Percentiles rank a stretch among this genome's conserved stretches.
These are phyloP conservation scores for Skeletonema tropicum DNA, from an alignment of 108 stramenopile genomes.

Conservation along the genomic window DNA sequence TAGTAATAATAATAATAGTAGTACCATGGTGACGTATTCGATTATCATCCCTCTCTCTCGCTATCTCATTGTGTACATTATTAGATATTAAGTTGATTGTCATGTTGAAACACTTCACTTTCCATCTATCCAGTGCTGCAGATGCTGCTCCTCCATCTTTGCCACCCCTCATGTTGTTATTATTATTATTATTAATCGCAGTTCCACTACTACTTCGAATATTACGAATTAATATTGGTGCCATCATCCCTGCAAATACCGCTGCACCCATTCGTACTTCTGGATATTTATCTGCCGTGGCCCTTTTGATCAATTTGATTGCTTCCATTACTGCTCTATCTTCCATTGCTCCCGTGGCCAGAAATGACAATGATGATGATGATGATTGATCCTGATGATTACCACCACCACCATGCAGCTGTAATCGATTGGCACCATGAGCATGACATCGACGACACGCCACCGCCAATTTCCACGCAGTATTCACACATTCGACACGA, in stretches of 20 bases:
- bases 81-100: no score
- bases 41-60: no score
- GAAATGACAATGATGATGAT: slow-evolving; percentile 23
- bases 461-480: slow-evolving; percentile 59
- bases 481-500: slow-evolving; percentile 66
- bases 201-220: slow-evolving; percentile 20
- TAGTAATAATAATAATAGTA: no score
- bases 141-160: slow-evolving; percentile 36
- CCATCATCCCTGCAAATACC: slow-evolving; percentile 57
- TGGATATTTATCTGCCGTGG: slow-evolving; percentile 69
- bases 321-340: slow-evolving; percentile 69
- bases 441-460: slow-evolving; percentile 71
- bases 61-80: no score
- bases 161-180: slow-evolving; percentile 15
- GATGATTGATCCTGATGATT: no score
- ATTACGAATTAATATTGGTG: slow-evolving; percentile 67
- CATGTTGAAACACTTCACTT: no score
- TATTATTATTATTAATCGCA: no score
- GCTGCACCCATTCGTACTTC: slow-evolving; percentile 75
- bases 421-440: slow-evolving; percentile 27
- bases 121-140: slow-evolving; percentile 45
- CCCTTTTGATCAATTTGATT: slow-evolving; percentile 70
- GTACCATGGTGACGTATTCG: no score
- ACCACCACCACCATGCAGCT: background rate
- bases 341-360: slow-evolving; percentile 71